Conservation (phyloP, 2,329 filamentous ascomycete genomes). For the Coniochaeta sp. region DNA sequence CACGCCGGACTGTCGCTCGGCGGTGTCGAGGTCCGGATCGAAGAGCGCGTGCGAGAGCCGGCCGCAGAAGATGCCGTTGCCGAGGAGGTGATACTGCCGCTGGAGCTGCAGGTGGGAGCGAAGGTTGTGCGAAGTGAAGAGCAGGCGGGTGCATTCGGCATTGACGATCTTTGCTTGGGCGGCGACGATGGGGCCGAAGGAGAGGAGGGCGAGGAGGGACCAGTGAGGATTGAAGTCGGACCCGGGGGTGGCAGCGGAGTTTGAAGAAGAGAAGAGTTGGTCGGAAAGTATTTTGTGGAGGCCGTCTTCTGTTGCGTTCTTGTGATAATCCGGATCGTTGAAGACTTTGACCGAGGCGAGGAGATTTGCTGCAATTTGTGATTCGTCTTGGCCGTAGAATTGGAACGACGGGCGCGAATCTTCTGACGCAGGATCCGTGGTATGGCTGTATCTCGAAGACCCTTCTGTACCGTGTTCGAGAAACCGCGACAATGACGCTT, state of each 20-base stretch:
- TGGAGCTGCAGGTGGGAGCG: slow-evolving; percentile 68
- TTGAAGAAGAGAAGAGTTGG: slow-evolving; percentile 25
- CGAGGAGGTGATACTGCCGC: slow-evolving; percentile 73
- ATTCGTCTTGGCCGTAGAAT: slow-evolving; percentile 41
- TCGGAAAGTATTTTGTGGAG: slow-evolving; percentile 32
- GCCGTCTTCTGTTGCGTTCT: slow-evolving; percentile 19
- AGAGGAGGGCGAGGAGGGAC: slow-evolving; percentile 60
- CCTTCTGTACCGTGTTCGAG: slow-evolving; percentile 12
- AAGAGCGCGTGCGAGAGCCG: slow-evolving; percentile 79
- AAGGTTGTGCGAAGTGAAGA: slow-evolving; percentile 69
- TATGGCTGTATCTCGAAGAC: not conserved
- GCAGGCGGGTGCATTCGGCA: slow-evolving; percentile 62
- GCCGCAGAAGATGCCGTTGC: slow-evolving; percentile 76
- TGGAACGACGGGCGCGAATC: slow-evolving; percentile 19
- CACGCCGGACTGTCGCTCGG: slow-evolving; percentile 64
- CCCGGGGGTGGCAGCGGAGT: slow-evolving; percentile 11
- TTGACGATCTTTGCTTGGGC: slow-evolving; percentile 74
- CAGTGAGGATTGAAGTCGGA: slow-evolving; percentile 40
- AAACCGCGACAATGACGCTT: slow-evolving; percentile 29
- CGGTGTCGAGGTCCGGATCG: slow-evolving; percentile 71
- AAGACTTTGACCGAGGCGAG: slow-evolving; percentile 42
- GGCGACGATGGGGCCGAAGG: slow-evolving; percentile 65
- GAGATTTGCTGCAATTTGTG: slow-evolving; percentile 39
- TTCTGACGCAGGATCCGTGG: not conserved
- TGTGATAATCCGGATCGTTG: slow-evolving; percentile 25